phyloP scores from a whole-genome alignment of 2,329 filamentous ascomycete species.

The Fusarium palustre region DNA sequence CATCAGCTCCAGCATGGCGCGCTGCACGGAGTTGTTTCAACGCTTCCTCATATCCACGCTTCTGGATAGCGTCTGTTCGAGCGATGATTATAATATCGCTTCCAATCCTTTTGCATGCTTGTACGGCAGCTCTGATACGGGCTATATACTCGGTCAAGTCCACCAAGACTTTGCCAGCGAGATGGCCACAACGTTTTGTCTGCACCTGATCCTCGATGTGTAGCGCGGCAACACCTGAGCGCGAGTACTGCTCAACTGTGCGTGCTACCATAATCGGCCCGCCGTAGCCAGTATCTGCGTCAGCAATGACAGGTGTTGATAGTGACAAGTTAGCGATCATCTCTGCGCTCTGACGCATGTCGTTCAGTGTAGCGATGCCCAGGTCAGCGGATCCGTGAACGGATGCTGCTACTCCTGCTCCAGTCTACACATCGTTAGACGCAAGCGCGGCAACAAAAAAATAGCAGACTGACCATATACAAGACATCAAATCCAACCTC shows the following conservation, averaged over 20 bases:
- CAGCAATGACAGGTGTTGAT: not conserved
- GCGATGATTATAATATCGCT: constrained; percentile 7
- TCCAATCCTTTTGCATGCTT: constrained; percentile 1
- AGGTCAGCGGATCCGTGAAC: constrained; percentile 4
- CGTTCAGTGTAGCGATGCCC: constrained; percentile 9
- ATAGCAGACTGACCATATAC: constrained; percentile 6
- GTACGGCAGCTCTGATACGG: constrained; percentile 1
- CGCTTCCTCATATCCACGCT: constrained; percentile 5
- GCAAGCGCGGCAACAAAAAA: no score
- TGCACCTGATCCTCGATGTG: constrained; percentile 9
- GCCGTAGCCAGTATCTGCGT: constrained; percentile 8
- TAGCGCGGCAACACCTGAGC: constrained; percentile 7
- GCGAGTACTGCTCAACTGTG: constrained; percentile 9
- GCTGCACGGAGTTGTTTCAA: not conserved
- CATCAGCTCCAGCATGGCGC: constrained; percentile 4
- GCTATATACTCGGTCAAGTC: not conserved
- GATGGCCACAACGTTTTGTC: constrained; percentile 3
- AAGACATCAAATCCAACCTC: constrained; percentile 11
- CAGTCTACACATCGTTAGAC: not conserved
- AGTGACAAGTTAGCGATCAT: constrained; percentile 2
- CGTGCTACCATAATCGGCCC: constrained; percentile 10
- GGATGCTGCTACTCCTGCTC: constrained; percentile 6
- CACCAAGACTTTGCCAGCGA: constrained; percentile 2
- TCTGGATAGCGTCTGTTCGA: constrained; percentile 6
- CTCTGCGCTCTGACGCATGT: constrained; percentile 10